Evolutionary conservation across 78 protist genomes (phyloP), one percentile per base, ranked within the genome.

Genomic region (Carpediemonas membranifera): DNA sequence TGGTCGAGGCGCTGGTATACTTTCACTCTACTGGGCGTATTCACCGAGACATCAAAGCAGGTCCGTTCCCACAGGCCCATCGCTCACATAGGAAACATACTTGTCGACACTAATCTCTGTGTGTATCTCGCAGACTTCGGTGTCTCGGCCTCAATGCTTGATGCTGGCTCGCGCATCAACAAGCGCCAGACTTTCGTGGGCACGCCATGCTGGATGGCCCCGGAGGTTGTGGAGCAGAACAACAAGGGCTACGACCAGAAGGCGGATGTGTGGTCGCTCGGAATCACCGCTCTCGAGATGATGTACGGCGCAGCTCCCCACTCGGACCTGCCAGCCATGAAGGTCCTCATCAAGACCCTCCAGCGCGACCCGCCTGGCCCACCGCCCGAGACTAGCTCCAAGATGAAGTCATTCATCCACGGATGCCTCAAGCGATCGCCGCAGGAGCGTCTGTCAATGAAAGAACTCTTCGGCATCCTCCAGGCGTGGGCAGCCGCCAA

Each of bases 121-220:
- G 85, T 86, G 44, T 76, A 79, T 43, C 43, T 86, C 57, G 83
- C 81, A 0, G 91, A 86, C 75, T 86, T 86, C 61, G 91, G 91
- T 43, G 79, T 77, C 21, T 5, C 47, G 21, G 9, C 47, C 5
- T 41, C 9, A 5, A 41, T 41, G 47, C 5, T 9, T 13, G 47
- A 41, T 5, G 47, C 21, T 41, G 47, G 47, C 21, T 41, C n/a
- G n/a, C n/a, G n/a, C n/a, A n/a, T n/a, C n/a, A n/a, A n/a, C n/a
- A n/a, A n/a, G n/a, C n/a, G n/a, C n/a, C n/a, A n/a, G n/a, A n/a
- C n/a, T n/a, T n/a, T n/a, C n/a, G n/a, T n/a, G n/a, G n/a, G n/a
- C n/a, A n/a, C n/a, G n/a, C n/a, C n/a, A n/a, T n/a, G n/a, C n/a
- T n/a, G n/a, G n/a, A n/a, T n/a, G n/a, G n/a, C n/a, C n/a, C n/a